Evolutionary conservation across 2,329 filamentous ascomycete species (phyloP).

Genomic region (Massarina eburnea): DNA sequence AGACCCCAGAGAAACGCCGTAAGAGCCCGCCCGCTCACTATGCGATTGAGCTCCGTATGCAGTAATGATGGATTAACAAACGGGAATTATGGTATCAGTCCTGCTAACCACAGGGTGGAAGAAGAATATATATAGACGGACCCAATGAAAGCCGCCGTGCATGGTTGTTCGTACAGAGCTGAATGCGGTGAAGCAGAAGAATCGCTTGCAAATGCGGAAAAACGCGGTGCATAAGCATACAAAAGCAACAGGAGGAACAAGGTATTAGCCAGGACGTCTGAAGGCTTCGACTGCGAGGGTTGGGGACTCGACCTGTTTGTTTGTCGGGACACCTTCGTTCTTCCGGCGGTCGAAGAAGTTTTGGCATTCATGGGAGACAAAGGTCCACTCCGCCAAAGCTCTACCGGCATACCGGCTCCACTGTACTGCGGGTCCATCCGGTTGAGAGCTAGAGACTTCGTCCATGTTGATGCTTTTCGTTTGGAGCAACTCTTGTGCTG

Average conservation of each 20-base stretch:
- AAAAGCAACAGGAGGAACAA: too few relatives aligned
- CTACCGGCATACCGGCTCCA: slow-evolving; percentile 66
- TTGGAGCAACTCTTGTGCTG: slow-evolving; percentile 68
- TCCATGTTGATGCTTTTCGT: slow-evolving; percentile 33
- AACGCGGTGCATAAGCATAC: neutral
- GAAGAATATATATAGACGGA: slow-evolving; percentile 4
- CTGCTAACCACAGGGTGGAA: slow-evolving; percentile 1
- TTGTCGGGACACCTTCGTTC: slow-evolving; percentile 68
- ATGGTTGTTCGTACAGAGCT: slow-evolving; percentile 2
- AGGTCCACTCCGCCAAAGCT: slow-evolving; percentile 75
- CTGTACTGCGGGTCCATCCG: slow-evolving; percentile 39
- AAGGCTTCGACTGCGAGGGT: slow-evolving; percentile 66
- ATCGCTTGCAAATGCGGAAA: slow-evolving; percentile 1
- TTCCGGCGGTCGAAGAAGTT: slow-evolving; percentile 77
- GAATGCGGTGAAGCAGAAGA: neutral
- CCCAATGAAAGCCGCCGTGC: neutral
- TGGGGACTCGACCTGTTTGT: slow-evolving; percentile 71
- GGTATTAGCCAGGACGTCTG: slow-evolving; percentile 45
- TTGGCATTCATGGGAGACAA: slow-evolving; percentile 76
- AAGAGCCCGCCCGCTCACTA: slow-evolving; percentile 2
- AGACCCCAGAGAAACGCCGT: slow-evolving; percentile 5
- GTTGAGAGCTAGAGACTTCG: slow-evolving; percentile 31
- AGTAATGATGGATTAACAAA: slow-evolving; percentile 1
- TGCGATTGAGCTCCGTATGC: slow-evolving; percentile 11
- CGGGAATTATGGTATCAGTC: slow-evolving; percentile 7